Evolutionary conservation across 176 grass and related monocot species (phyloP).

Genomic region (Oryza rufipogon): DNA sequence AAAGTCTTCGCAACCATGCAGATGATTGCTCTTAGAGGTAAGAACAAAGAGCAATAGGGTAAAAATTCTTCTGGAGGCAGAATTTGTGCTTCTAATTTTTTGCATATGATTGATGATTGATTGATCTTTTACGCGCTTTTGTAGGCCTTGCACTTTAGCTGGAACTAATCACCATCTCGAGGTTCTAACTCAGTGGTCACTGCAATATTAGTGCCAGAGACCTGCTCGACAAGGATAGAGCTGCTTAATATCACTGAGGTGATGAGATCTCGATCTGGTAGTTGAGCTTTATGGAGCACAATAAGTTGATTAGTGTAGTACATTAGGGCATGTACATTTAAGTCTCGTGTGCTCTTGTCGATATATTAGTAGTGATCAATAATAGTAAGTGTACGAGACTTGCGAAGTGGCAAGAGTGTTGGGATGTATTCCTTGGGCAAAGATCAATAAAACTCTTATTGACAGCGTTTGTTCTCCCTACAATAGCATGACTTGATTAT

Average conservation of each 20-base stretch:
- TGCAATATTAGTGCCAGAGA: conserved; percentile 70
- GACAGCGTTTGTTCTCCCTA: not conserved
- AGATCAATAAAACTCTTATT: conserved; percentile 47
- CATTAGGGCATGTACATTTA: conserved; percentile 34
- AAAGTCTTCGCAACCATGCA: conserved; percentile 50
- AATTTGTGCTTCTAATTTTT: not conserved
- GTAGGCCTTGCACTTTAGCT: conserved; percentile 26
- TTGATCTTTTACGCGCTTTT: not conserved
- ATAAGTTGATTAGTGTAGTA: conserved; percentile 22
- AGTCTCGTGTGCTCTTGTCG: conserved; percentile 26
- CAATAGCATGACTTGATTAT: not conserved
- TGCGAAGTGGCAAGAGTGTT: conserved; percentile 14
- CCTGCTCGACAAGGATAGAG: conserved; percentile 39
- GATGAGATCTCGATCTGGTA: conserved; percentile 33
- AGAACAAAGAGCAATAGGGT: conserved; percentile 7
- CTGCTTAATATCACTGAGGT: conserved; percentile 28
- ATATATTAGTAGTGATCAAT: conserved; percentile 27
- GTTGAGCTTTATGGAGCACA: conserved; percentile 14
- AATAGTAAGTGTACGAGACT: not conserved
- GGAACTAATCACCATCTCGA: conserved; percentile 45
- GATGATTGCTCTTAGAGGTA: conserved; percentile 40
- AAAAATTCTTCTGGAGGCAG: not conserved
- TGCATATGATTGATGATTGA: not conserved
- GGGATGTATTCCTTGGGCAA: conserved; percentile 39
- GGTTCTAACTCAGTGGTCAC: conserved; percentile 50